phyloP scores from a whole-genome alignment of 2,329 filamentous ascomycete genomes.

The Cryphonectria radicalis region DNA sequence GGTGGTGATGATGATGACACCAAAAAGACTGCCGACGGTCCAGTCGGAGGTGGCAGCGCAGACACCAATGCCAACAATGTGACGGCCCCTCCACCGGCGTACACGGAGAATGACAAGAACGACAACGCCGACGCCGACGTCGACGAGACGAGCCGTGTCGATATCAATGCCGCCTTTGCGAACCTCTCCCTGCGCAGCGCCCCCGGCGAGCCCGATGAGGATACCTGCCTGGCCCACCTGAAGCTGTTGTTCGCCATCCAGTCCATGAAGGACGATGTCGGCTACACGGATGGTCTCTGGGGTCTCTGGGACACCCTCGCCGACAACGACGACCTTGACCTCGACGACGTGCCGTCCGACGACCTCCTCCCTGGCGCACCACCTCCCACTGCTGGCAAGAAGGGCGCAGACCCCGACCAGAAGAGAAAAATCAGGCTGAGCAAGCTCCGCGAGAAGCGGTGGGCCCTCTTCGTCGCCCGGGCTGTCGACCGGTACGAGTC shows the following conservation, averaged over 20 bases:
- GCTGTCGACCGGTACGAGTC: conserved; percentile 69
- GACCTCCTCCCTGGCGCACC: conserved; percentile 13
- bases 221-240: conserved; percentile 72
- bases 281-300: conserved; percentile 69
- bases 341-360: background rate
- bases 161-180: conserved; percentile 45
- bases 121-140: background rate
- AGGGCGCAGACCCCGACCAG: conserved; percentile 38
- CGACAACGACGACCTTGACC: conserved; percentile 28
- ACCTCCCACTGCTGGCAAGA: conserved; percentile 24
- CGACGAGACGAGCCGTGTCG: conserved; percentile 39
- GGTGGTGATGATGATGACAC: background rate
- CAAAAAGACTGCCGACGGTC: background rate
- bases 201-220: conserved; percentile 45
- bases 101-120: background rate
- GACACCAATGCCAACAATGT: too few relatives aligned
- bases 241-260: conserved; percentile 73
- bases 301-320: conserved; percentile 58
- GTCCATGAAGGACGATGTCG: conserved; percentile 67
- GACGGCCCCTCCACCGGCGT: conserved; percentile 12
- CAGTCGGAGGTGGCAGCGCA: too few relatives aligned
- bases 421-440: conserved; percentile 50
- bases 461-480: conserved; percentile 70
- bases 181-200: conserved; percentile 42
- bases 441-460: conserved; percentile 71